These are phyloP conservation scores for Glycine soja DNA, from an alignment of 306 rosid genomes.

Conservation along the genomic window DNA sequence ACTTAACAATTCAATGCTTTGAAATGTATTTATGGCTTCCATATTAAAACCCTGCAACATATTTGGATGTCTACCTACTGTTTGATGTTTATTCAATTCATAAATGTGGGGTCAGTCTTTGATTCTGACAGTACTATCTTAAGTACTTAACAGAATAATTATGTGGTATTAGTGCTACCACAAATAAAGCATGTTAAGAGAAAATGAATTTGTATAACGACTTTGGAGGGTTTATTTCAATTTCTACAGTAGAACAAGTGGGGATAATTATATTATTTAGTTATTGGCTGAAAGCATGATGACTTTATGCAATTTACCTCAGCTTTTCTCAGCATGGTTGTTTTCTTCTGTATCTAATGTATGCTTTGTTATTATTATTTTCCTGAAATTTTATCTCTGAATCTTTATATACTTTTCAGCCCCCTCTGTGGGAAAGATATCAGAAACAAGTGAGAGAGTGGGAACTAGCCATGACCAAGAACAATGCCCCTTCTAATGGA, in stretches of 20 bases:
- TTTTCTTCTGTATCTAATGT: constrained; percentile 26
- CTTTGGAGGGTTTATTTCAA: constrained; percentile 17
- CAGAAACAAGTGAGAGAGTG: constrained; percentile 78
- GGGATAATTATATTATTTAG: neutral
- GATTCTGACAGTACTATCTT: neutral
- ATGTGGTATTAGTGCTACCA: neutral
- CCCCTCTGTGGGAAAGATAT: constrained; percentile 86
- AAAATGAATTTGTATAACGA: neutral
- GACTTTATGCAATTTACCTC: constrained; percentile 23
- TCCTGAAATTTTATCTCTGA: constrained; percentile 9
- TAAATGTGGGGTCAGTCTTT: neutral
- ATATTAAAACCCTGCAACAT: neutral
- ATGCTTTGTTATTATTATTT: constrained; percentile 13
- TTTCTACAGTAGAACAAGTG: constrained; percentile 14
- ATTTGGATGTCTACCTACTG: constrained; percentile 10
- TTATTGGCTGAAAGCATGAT: neutral
- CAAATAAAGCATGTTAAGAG: neutral
- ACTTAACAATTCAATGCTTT: neutral
- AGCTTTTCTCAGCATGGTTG: constrained; percentile 17
- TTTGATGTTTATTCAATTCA: neutral
- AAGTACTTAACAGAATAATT: neutral
- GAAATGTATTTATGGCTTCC: neutral
- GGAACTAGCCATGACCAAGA: constrained; percentile 74
- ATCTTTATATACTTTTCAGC: constrained; percentile 59
- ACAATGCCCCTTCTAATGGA: constrained; percentile 57